Evolutionary conservation across 805 yeast species (phyloP).

Genomic region (Debaryomyces prosopidis): DNA sequence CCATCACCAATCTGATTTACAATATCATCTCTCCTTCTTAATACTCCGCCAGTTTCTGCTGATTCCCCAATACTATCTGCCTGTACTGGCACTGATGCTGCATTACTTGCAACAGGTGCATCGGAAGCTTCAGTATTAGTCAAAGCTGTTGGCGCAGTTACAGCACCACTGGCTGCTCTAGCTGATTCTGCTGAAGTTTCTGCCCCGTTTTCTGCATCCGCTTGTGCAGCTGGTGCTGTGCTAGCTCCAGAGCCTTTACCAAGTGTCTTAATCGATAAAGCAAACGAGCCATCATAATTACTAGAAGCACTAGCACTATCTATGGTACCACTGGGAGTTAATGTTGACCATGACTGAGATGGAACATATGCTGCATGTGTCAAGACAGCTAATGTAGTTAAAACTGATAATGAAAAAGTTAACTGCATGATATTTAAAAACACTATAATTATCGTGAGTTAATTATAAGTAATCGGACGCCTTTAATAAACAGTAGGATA

Average conservation of each 20-base stretch:
- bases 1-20: slow-evolving; percentile 37
- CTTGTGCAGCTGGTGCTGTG: slow-evolving; percentile 23
- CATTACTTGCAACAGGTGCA: slow-evolving; percentile 25
- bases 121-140: slow-evolving; percentile 17
- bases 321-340: slow-evolving; percentile 30
- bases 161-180: slow-evolving; percentile 18
- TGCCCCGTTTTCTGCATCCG: slow-evolving; percentile 13
- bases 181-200: slow-evolving; percentile 23
- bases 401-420: slow-evolving; percentile 3
- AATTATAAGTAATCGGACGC: no score
- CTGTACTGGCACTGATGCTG: slow-evolving; percentile 7
- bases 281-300: slow-evolving; percentile 30
- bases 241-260: slow-evolving; percentile 10
- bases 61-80: slow-evolving; percentile 12
- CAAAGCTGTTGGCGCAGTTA: slow-evolving; percentile 15
- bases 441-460: no score
- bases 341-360: slow-evolving; percentile 26
- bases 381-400: slow-evolving; percentile 12
- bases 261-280: slow-evolving; percentile 28
- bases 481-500: no score
- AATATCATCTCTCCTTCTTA: slow-evolving; percentile 11
- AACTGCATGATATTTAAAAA: slow-evolving; percentile 1
- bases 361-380: slow-evolving; percentile 27
- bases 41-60: neutral
- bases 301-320: slow-evolving; percentile 28